These are phyloP conservation scores for Moringa oleifera DNA, from an alignment of 345 rosid species.

Conservation along the genomic window DNA sequence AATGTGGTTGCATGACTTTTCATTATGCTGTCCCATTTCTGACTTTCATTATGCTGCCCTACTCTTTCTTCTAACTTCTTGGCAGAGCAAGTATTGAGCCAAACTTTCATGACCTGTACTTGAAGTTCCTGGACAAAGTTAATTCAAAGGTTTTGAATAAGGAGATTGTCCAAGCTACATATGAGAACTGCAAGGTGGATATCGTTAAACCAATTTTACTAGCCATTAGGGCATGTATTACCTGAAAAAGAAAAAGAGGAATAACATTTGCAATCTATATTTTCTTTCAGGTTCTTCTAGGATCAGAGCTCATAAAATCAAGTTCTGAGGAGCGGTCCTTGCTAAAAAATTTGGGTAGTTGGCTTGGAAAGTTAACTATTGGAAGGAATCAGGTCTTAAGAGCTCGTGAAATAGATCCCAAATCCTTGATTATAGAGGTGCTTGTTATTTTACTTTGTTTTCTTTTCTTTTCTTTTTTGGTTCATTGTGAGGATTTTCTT, in stretches of 20 bases:
- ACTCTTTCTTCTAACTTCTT: slow-evolving; percentile 7
- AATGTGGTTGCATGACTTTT: neutral
- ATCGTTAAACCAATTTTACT: neutral
- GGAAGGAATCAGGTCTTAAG: slow-evolving; percentile 91
- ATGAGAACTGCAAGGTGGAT: slow-evolving; percentile 95
- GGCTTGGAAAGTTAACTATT: slow-evolving; percentile 98
- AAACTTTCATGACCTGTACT: slow-evolving; percentile 91
- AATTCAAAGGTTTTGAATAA: slow-evolving; percentile 68
- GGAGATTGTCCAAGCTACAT: slow-evolving; percentile 85
- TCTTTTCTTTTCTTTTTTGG: neutral
- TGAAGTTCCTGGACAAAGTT: slow-evolving; percentile 90
- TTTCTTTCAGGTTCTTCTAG: slow-evolving; percentile 74
- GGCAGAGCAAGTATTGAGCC: slow-evolving; percentile 97
- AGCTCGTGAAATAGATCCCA: slow-evolving; percentile 98
- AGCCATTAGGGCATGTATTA: slow-evolving; percentile 7
- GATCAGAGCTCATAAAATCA: slow-evolving; percentile 96
- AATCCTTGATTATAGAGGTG: slow-evolving; percentile 96
- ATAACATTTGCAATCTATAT: neutral
- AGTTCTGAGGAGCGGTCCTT: slow-evolving; percentile 96
- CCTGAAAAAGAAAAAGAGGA: neutral
- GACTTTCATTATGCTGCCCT: neutral
- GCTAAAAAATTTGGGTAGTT: slow-evolving; percentile 94
- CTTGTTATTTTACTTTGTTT: slow-evolving; percentile 2
- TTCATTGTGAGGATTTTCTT: slow-evolving; percentile 1
- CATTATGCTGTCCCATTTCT: slow-evolving; percentile 3